A percentile compares a stretch with the other conserved stretches of the same genome.
Conservation (phyloP, 345 rosid genomes). For the Boechera divaricarpa region DNA sequence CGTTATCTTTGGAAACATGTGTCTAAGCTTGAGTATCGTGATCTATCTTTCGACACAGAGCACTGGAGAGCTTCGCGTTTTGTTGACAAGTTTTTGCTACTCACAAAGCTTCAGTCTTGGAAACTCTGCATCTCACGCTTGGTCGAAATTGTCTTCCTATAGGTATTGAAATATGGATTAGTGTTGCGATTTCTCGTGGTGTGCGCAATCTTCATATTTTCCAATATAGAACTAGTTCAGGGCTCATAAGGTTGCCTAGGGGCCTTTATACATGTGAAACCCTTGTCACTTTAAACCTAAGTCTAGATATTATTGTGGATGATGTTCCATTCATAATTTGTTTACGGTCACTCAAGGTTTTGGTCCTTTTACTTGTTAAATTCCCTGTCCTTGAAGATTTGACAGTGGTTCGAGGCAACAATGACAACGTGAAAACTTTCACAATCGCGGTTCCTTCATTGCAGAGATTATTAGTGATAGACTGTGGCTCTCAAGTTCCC, state of each 20-base stretch:
- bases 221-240: no score
- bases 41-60: neutral
- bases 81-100: neutral
- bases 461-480: neutral
- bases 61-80: slow-evolving; percentile 14
- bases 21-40: neutral
- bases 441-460: slow-evolving; percentile 26
- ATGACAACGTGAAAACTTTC: neutral
- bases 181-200: no score
- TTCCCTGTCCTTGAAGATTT: neutral
- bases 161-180: no score
- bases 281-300: slow-evolving; percentile 2
- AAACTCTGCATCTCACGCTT: no score
- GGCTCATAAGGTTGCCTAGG: slow-evolving; percentile 4
- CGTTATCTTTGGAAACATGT: slow-evolving; percentile 22
- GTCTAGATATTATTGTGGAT: neutral
- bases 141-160: no score
- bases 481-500: neutral
- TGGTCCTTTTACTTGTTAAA: neutral
- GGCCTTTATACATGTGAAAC: slow-evolving; percentile 13
- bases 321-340: slow-evolving; percentile 6
- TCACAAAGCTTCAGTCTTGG: neutral
- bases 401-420: neutral
- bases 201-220: neutral
- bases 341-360: slow-evolving; percentile 24